Conservation (phyloP, 2,329 filamentous ascomycete species). For the Trichophyton mentagrophytes region DNA sequence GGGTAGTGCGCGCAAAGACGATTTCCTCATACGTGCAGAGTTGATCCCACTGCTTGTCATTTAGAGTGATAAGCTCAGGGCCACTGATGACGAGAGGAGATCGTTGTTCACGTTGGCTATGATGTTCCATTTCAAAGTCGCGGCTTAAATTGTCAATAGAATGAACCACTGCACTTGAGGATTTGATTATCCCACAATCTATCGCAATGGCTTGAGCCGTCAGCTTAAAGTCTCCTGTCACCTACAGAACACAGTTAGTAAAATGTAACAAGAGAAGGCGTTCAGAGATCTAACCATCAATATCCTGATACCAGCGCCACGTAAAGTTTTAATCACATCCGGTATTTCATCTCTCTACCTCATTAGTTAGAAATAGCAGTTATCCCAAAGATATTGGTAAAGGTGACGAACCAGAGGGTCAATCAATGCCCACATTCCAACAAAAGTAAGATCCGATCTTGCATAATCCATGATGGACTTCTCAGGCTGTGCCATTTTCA, state of each 20-base stretch:
- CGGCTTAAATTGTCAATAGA: conserved; percentile 41
- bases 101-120: conserved; percentile 13
- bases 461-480: conserved; percentile 45
- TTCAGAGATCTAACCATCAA: conserved; percentile 48
- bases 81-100: conserved; percentile 52
- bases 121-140: conserved; percentile 9
- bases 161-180: conserved; percentile 38
- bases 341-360: conserved; percentile 43
- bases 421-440: conserved; percentile 47
- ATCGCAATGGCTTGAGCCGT: conserved; percentile 61
- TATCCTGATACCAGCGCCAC: conserved; percentile 58
- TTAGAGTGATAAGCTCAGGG: conserved; percentile 52
- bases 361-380: neutral
- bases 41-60: conserved; percentile 55
- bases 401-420: conserved; percentile 38
- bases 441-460: conserved; percentile 37
- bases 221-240: conserved; percentile 65
- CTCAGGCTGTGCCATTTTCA: conserved; percentile 40
- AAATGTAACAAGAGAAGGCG: neutral
- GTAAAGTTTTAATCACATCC: conserved; percentile 47
- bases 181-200: conserved; percentile 58
- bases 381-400: neutral
- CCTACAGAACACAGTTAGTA: conserved; percentile 24
- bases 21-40: conserved; percentile 56
- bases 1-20: conserved; percentile 63